These are phyloP conservation scores for Ascochyta koolunga DNA, from an alignment of 2,329 filamentous ascomycete species.

Conservation along the genomic window DNA sequence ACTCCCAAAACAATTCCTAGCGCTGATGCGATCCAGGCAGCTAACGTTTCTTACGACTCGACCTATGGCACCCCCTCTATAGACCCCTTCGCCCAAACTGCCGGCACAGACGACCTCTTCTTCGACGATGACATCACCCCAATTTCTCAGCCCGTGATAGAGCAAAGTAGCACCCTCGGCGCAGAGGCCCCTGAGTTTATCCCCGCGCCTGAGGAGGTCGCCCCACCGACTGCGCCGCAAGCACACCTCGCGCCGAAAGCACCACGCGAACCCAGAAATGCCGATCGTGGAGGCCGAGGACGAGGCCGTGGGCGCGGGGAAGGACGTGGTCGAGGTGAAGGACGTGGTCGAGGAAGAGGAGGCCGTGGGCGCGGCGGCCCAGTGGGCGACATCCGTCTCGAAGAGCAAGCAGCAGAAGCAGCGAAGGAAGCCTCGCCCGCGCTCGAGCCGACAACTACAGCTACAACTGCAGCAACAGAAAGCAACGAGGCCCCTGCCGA, in stretches of 20 bases:
- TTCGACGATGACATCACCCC: constrained; percentile 60
- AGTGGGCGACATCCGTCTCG: constrained; percentile 14
- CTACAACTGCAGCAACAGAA: constrained; percentile 15
- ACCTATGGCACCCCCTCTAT: constrained; percentile 37
- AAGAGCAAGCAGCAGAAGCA: constrained; percentile 20
- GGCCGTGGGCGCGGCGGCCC: constrained; percentile 21
- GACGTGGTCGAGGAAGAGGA: constrained; percentile 32
- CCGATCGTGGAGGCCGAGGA: constrained; percentile 36
- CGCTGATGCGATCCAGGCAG: neutral
- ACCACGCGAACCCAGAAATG: constrained; percentile 36
- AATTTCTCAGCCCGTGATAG: constrained; percentile 51
- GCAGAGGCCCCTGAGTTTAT: constrained; percentile 27
- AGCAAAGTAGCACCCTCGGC: constrained; percentile 34
- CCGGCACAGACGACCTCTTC: constrained; percentile 58
- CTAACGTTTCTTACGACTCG: constrained; percentile 34
- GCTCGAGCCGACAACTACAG: constrained; percentile 9
- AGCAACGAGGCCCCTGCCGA: constrained; percentile 21
- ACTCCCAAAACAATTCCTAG: neutral
- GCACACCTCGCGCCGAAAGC: constrained; percentile 28
- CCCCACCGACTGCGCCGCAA: constrained; percentile 29
- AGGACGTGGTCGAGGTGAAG: constrained; percentile 27
- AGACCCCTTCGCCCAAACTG: constrained; percentile 57
- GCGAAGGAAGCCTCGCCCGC: constrained; percentile 31
- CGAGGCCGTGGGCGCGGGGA: constrained; percentile 33
- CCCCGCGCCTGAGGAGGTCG: constrained; percentile 25